Percentiles rank a stretch among this genome's conserved stretches.
These are phyloP conservation scores for Pseudogymnoascus sp. DNA, from an alignment of 2,329 filamentous ascomycete genomes.

Conservation along the genomic window DNA sequence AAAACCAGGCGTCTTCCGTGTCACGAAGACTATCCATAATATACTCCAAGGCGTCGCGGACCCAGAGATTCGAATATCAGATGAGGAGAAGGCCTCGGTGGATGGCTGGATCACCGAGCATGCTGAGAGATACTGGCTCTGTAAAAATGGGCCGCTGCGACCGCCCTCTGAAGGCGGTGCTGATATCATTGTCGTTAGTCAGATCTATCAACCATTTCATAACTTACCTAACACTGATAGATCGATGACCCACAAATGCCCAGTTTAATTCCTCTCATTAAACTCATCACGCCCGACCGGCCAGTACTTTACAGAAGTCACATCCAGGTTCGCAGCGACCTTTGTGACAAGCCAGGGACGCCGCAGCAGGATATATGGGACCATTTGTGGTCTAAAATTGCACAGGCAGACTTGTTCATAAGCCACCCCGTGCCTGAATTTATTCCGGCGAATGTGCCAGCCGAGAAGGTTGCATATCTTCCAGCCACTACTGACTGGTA, in stretches of 20 bases:
- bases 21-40: conserved; percentile 84
- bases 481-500: conserved; percentile 75
- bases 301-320: conserved; percentile 76
- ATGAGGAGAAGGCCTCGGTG: conserved; percentile 54
- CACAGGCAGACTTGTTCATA: conserved; percentile 68
- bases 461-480: conserved; percentile 62
- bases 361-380: conserved; percentile 68
- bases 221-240: conserved; percentile 25
- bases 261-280: conserved; percentile 66
- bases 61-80: conserved; percentile 54
- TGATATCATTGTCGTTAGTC: conserved; percentile 58
- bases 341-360: conserved; percentile 52
- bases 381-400: conserved; percentile 65
- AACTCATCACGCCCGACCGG: conserved; percentile 59
- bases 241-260: conserved; percentile 85
- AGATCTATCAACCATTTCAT: not conserved
- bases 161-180: conserved; percentile 61
- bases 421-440: conserved; percentile 72
- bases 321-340: conserved; percentile 72
- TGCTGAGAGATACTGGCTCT: conserved; percentile 66
- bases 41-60: conserved; percentile 72
- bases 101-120: conserved; percentile 67
- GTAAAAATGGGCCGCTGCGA: conserved; percentile 56
- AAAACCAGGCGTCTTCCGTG: conserved; percentile 68
- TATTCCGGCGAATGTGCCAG: conserved; percentile 60